A percentile compares a stretch with the other conserved stretches of the same genome.
These are phyloP conservation scores for Trichaptum fuscoviolaceum DNA, from an alignment of 768 basidiomycete genomes.

Conservation along the genomic window DNA sequence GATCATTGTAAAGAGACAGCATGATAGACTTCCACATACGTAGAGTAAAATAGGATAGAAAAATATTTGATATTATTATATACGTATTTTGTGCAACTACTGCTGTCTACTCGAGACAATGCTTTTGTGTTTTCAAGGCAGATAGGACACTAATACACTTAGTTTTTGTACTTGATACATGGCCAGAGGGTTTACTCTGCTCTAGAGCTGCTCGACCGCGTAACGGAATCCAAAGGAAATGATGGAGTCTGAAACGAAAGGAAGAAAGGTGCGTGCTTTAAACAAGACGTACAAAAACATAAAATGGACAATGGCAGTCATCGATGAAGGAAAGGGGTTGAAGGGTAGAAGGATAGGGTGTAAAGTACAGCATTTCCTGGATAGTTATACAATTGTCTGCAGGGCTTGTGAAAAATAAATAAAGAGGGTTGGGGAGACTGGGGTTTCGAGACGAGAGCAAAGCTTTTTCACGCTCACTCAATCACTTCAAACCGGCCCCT, in stretches of 20 bases:
- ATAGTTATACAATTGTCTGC: background rate
- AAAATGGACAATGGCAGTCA: background rate
- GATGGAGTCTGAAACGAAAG: background rate
- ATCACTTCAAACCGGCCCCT: slow-evolving; percentile 36
- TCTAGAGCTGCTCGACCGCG: background rate
- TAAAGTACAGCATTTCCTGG: background rate
- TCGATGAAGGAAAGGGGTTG: background rate
- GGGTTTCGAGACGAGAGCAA: background rate
- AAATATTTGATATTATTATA: no score
- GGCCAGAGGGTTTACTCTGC: background rate
- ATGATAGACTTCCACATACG: background rate
- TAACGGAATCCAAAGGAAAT: background rate
- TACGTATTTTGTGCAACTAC: no score
- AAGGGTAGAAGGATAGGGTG: background rate
- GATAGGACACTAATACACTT: background rate
- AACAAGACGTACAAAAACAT: background rate
- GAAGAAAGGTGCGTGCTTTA: background rate
- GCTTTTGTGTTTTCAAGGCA: no score
- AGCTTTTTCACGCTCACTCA: slow-evolving; percentile 18
- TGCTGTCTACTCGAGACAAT: no score
- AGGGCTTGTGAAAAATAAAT: background rate
- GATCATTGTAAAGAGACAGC: no score
- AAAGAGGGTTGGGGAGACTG: background rate
- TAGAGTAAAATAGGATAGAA: background rate
- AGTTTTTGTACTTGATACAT: slow-evolving; percentile 1